A percentile compares a stretch with the other conserved stretches of the same genome.
Evolutionary conservation across 257 asterid genomes (phyloP).

Genomic region (Solanum peruvianum): DNA sequence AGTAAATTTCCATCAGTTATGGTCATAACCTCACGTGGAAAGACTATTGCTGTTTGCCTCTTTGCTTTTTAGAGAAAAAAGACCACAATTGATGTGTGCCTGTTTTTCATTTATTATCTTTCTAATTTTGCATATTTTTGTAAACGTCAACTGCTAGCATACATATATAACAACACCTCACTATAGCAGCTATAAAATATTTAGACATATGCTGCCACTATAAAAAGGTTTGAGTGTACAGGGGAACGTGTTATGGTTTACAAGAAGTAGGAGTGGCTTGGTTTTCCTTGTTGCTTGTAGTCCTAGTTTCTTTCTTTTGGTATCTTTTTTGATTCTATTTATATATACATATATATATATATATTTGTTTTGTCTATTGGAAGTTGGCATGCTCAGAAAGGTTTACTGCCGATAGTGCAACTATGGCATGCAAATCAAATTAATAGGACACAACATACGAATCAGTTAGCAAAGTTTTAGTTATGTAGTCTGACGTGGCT

Average conservation of each 20-base stretch:
- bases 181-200: too few species aligned
- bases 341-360: background rate
- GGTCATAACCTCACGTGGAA: background rate
- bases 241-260: background rate
- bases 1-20: background rate
- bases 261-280: background rate
- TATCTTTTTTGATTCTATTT: background rate
- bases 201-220: background rate
- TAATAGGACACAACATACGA: background rate
- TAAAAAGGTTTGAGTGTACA: background rate
- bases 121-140: background rate
- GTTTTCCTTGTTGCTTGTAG: background rate
- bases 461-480: background rate
- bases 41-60: background rate
- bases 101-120: background rate
- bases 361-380: background rate
- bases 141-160: background rate
- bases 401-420: background rate
- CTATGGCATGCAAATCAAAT: background rate
- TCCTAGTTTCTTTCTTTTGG: background rate
- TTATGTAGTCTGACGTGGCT: background rate
- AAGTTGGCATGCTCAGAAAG: background rate
- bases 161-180: background rate
- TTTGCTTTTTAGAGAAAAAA: background rate
- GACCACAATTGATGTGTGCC: background rate